Base-by-base conservation (phyloP, 2,329 filamentous ascomycete genomes). In the Venturia oleaginea region DNA sequence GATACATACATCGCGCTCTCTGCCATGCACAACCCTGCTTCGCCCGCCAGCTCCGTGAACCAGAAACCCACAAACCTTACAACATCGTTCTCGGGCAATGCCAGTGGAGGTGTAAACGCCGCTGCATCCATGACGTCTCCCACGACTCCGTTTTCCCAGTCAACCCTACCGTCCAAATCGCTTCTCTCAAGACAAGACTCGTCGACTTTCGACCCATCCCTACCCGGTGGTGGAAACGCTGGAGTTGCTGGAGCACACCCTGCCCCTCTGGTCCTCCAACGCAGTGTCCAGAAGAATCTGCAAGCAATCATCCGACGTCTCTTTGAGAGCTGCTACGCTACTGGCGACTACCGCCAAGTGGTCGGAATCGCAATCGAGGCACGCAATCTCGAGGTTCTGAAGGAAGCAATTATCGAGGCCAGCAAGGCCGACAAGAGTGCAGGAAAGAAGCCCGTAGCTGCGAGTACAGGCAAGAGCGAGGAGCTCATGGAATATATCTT, bases 401-500 rank as follows among this genome's bases (percentile, higher is more conserved):
- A 90, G 67, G 84, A 87, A 66, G 90, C 94, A 46, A 97, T 99
- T 72, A 84, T 94, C 74, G 87, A 91, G 40, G 93, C 91, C n/a
- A 92, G 86, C 72, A 86, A 92, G 61, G 43, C 59, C 68, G 91
- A 92, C 76, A 91, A 89, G 77, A 83, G 73, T 67, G 73, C 84
- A 63, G 80, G 83, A 69, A 86, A 87, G 76, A 82, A 82, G 72
- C 79, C 79, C 27, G 77, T 79, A 42, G 27, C 19, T 24, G 81
- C 82, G 27, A 75, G 76, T 13, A 76, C 80, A 60, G 82, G 84
- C 3, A 85, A 87, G 34, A 88, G 91, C 22, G 92, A 97, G 73
- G 93, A 97, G 74, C 79, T 99, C 65, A 94, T 99, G 88, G 94
- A 99, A 70, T 99, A 99, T 72, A 89, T 94, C 24, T 79, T 99